Evolutionary conservation across 1,284 basidiomycete genomes (phyloP).

Genomic region (Marasmius sp.): DNA sequence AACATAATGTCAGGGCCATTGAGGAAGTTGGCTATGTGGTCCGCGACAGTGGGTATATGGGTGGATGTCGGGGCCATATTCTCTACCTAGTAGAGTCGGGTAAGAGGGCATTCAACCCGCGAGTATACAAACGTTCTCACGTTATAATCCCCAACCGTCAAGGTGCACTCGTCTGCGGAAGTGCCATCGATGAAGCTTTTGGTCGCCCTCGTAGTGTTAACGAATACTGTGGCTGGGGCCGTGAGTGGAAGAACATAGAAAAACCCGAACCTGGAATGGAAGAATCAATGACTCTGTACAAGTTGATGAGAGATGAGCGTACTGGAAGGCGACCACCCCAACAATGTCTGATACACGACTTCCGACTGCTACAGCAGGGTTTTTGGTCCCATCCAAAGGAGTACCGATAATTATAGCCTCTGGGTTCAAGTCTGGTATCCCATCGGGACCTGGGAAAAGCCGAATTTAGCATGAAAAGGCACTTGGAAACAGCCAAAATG

Average conservation of each 20-base stretch:
- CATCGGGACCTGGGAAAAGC: constrained; percentile 36
- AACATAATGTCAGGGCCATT: constrained; percentile 60
- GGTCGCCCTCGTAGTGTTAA: constrained; percentile 34
- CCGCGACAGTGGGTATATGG: constrained; percentile 49
- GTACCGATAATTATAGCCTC: constrained; percentile 55
- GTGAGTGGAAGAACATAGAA: constrained; percentile 58
- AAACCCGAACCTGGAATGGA: constrained; percentile 42
- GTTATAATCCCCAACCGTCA: constrained; percentile 67
- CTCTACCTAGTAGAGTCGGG: constrained; percentile 41
- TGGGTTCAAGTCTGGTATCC: constrained; percentile 55
- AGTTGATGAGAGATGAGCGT: constrained; percentile 12
- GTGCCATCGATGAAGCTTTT: constrained; percentile 36
- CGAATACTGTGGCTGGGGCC: constrained; percentile 46
- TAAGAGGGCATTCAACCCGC: no score
- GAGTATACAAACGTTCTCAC: constrained; percentile 25
- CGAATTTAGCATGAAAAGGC: constrained; percentile 5
- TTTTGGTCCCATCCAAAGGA: constrained; percentile 56
- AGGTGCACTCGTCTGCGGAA: constrained; percentile 37
- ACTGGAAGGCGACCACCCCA: constrained; percentile 59
- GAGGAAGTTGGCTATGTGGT: constrained; percentile 56
- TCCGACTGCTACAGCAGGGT: constrained; percentile 51
- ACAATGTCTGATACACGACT: constrained; percentile 49
- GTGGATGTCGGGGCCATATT: constrained; percentile 54
- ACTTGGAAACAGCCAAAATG: neutral
- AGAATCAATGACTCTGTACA: neutral